Conservation (phyloP, 2,329 filamentous ascomycete genomes). For the Lachnum nothofagi region DNA sequence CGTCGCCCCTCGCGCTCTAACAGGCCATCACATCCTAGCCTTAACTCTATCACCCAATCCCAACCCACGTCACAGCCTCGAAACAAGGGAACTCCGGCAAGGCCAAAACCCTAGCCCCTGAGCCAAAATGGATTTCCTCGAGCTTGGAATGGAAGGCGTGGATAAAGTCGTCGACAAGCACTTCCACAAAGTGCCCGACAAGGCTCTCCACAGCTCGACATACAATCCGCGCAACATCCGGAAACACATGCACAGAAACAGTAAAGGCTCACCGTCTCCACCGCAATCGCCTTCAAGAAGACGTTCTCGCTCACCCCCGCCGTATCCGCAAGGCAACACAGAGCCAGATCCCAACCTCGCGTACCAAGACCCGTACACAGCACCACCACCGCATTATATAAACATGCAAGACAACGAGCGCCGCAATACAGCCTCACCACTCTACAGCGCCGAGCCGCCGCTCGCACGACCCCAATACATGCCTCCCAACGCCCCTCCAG, state of each 20-base stretch:
- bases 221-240: conserved; percentile 18
- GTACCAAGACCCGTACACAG: background rate
- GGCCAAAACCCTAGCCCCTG: background rate
- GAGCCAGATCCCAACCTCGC: conserved; percentile 1
- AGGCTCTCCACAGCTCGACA: conserved; percentile 16
- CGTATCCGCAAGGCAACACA: background rate
- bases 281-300: background rate
- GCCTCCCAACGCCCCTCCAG: background rate
- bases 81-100: background rate
- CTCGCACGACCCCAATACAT: conserved; percentile 12
- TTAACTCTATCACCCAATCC: too few species aligned
- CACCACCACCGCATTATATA: background rate
- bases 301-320: background rate
- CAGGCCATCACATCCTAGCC: too few species aligned
- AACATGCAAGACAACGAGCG: conserved; percentile 3
- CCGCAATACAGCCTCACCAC: background rate
- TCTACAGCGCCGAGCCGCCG: conserved; percentile 5
- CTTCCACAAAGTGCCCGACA: conserved; percentile 23
- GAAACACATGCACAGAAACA: background rate
- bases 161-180: conserved; percentile 24
- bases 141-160: conserved; percentile 14
- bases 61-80: background rate
- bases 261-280: background rate
- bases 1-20: too few species aligned
- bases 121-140: conserved; percentile 10